Evolutionary conservation across 2,329 filamentous ascomycete species (phyloP), one percentile per base, ranked within the genome.

Genomic region (Clarireedia monteithiana): DNA sequence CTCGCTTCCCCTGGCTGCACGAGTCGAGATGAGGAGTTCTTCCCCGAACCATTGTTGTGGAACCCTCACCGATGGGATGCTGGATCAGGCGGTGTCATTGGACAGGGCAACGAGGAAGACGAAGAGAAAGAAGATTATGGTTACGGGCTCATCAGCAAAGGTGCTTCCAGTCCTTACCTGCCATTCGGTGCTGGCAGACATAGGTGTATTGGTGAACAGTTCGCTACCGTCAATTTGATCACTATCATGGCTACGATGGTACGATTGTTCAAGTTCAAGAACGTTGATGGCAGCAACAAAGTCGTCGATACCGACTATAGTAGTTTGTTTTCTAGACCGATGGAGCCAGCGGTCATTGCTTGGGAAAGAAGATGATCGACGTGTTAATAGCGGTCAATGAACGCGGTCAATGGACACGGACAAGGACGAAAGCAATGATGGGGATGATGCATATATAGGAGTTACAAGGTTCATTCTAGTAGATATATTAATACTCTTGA

Each of bases 201-300:
- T 74, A 81, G 92, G 63, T 97, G 92, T 74, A 96, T 97, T 68
- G 92, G 92, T 62, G 92, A 97, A 78, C 90, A 96, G 68, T 97
- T 96, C 71, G 92, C 92, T 64, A 95, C 95, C 70, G 79, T 95
- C 57, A 92, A 97, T 74, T 77, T 97, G 60, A 86, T 91, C 69
- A 91, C 89, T 46, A 95, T 97, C 63, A 76, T 86, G 12, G 89
- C 85, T 50, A 84, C 84, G 57, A 75, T 91, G 62, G 87, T 95
- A 42, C 81, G 90, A 50, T 70, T 83, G 53, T 89, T 96, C 76
- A 92, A 89, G 75, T 82, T 96, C 70, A 78, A 79, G 67, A 95
- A 90, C 65, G 71, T 84, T 2, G 83, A 88, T 64, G 86, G 88
- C n/a, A 82, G 80, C 69, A 75, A 82, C 67, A 80, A 79, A 36